Percentiles rank a stretch among this genome's conserved stretches.
Conservation (phyloP, 2,329 filamentous ascomycete species). For the Diaporthe velutina region DNA sequence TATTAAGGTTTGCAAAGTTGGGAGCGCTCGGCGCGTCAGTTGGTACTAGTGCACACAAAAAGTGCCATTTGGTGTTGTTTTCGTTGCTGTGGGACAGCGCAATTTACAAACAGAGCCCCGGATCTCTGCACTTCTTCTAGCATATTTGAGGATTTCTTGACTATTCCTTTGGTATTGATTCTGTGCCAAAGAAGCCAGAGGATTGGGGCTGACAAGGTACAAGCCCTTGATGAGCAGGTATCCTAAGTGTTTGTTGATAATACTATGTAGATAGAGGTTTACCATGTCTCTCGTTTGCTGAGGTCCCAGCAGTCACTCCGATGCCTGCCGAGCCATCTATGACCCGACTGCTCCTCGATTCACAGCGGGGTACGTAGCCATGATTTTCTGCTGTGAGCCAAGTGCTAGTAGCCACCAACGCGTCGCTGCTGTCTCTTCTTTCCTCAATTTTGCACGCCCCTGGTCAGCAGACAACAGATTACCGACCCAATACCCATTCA, state of each 20-base stretch:
- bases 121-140: neutral
- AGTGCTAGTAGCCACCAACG: neutral
- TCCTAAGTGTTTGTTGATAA: neutral
- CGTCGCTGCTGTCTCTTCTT: neutral
- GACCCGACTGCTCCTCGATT: neutral
- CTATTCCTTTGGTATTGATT: neutral
- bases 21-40: neutral
- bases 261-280: neutral
- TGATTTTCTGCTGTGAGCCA: neutral
- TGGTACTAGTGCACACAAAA: neutral
- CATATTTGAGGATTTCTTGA: neutral
- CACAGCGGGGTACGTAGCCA: neutral
- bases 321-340: neutral
- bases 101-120: neutral
- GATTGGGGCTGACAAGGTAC: neutral
- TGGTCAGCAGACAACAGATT: neutral
- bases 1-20: neutral
- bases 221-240: neutral
- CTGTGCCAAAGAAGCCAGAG: neutral
- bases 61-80: neutral
- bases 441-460: neutral
- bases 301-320: neutral
- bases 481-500: neutral
- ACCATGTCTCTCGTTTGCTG: neutral
- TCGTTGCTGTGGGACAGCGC: neutral